Evolutionary conservation across 2,329 filamentous ascomycete genomes (phyloP), one percentile per base, ranked within the genome.

Genomic region (Xylariaceae sp.): DNA sequence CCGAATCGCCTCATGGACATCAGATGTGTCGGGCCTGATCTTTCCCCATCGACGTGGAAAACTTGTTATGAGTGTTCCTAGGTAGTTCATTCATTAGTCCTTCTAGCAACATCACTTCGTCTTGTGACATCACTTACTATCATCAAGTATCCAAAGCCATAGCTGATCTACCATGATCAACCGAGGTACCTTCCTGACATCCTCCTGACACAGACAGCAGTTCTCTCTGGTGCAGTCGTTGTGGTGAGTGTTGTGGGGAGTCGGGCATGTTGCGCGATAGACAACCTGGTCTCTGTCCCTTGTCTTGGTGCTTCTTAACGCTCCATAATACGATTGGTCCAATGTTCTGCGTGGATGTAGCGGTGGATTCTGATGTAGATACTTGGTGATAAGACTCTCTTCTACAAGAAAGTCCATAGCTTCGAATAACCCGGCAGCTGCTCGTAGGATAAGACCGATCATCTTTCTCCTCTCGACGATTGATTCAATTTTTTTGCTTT

Each of bases 1-100:
- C 26, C 73, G 66, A 20, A 73, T 67, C 1, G 67, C 65, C 51
- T 73, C 69, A 53, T 76, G 70, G 2, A 74, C 67, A 3, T 64
- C 71, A 2, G 71, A 72, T 0, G 67, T 64, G 44, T 75, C 72
- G 3, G 70, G 70, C 20, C 74, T 73, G 47, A 73, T 73, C 12
- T 67, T 66, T 2, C 71, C 71, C 73, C 73, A 77, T 40, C 74
- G 61, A 14, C 73, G 65, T 2, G 73, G 73, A 51, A 74, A 75
- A 6, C 65, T 66, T 0, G 73, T 70, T 18, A 75, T 69, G 44
- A 75, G 69, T 5, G 73, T 76, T 40, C 73, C 71, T 74, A 21
- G 16, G 10, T 16, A 37, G 14, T 10, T 37, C 5, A 16, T 10
- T 37, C 5, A 16, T 48, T 7, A 40, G 20, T 48, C 19, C 16